Evolutionary conservation across 805 yeast species (phyloP).

Genomic region (Cyberlindnera maclurae): DNA sequence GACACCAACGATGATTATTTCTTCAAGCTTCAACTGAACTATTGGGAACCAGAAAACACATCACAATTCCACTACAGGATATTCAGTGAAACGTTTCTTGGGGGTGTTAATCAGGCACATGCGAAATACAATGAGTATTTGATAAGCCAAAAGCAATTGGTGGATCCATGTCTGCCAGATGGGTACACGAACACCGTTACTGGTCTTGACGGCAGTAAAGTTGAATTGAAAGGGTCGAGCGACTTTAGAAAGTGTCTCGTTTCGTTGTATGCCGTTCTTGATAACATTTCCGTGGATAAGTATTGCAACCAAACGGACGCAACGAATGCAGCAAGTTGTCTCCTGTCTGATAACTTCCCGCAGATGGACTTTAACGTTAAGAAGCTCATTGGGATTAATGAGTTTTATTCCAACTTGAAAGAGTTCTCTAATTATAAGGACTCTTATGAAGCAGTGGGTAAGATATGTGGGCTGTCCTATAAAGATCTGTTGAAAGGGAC

Average conservation of each 20-base stretch:
- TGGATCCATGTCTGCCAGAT: constrained; percentile 54
- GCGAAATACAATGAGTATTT: constrained; percentile 36
- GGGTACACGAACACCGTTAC: constrained; percentile 27
- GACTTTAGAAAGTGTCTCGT: constrained; percentile 42
- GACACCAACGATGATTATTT: constrained; percentile 38
- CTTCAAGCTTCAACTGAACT: constrained; percentile 37
- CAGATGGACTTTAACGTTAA: constrained; percentile 49
- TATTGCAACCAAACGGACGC: constrained; percentile 18
- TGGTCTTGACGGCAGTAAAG: constrained; percentile 9
- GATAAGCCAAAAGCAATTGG: constrained; percentile 11
- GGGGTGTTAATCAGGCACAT: constrained; percentile 56
- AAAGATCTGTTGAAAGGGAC: constrained; percentile 9
- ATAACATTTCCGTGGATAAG: constrained; percentile 16
- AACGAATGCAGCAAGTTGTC: constrained; percentile 33
- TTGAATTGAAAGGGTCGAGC: constrained; percentile 42
- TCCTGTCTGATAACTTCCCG: constrained; percentile 46
- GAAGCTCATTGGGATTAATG: constrained; percentile 58
- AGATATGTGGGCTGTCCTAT: constrained; percentile 34
- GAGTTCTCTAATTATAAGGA: constrained; percentile 32
- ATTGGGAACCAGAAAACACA: constrained; percentile 22
- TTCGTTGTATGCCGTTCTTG: constrained; percentile 39
- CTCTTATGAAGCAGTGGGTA: constrained; percentile 36
- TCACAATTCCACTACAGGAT: constrained; percentile 32
- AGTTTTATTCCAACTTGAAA: constrained; percentile 59
- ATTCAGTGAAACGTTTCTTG: constrained; percentile 50